These are phyloP conservation scores for Achlya hypogyna DNA, from an alignment of 352 stramenopile genomes.

Conservation along the genomic window DNA sequence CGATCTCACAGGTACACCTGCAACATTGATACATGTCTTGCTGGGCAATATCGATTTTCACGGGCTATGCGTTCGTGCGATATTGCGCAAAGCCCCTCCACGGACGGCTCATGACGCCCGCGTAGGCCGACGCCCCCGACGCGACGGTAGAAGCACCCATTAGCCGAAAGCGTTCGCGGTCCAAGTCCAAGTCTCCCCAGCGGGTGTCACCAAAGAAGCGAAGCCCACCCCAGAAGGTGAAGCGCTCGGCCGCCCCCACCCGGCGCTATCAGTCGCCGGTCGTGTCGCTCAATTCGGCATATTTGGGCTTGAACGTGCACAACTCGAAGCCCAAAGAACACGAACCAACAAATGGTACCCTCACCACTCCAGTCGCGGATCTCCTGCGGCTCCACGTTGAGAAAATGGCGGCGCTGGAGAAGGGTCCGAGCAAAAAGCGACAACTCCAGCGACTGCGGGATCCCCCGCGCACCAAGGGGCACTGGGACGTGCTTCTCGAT, in stretches of 20 bases:
- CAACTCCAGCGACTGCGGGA: conserved; percentile 54
- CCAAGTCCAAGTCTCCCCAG: background rate
- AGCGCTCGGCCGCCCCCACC: conserved; percentile 5
- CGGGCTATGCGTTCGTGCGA: background rate
- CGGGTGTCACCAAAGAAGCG: background rate
- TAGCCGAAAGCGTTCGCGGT: background rate
- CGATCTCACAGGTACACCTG: background rate
- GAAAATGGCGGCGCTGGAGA: conserved; percentile 6
- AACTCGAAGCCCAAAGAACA: background rate
- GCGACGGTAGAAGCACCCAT: no score
- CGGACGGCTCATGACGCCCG: background rate
- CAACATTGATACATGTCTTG: background rate
- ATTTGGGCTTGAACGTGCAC: background rate
- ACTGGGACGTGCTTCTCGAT: conserved; percentile 92
- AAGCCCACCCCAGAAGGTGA: conserved; percentile 6
- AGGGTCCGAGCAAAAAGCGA: conserved; percentile 32
- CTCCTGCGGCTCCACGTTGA: conserved; percentile 3
- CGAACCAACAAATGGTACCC: background rate
- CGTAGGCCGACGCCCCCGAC: background rate
- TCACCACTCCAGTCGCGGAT: background rate
- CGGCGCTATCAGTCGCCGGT: conserved; percentile 15
- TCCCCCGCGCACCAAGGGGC: conserved; percentile 45
- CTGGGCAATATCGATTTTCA: background rate
- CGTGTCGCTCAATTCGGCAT: background rate
- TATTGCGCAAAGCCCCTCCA: background rate